A percentile compares a stretch with the other conserved stretches of the same genome.
These are phyloP conservation scores for Arthrobotrys megalospora DNA, from an alignment of 2,329 filamentous ascomycete species.

Conservation along the genomic window DNA sequence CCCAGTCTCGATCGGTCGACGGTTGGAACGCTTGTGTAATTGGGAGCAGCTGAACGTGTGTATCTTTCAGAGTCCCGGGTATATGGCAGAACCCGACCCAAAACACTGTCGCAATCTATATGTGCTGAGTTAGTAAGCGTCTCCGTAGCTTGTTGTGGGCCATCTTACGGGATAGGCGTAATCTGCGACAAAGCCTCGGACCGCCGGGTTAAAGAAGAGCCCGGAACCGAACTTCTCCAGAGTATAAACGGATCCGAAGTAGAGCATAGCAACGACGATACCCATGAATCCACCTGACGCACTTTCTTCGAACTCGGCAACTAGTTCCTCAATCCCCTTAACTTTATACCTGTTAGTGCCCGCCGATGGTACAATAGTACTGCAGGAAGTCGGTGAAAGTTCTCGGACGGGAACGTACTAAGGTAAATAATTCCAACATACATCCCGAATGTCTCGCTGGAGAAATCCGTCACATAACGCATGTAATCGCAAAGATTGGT, in stretches of 20 bases:
- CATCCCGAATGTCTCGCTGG: conserved; percentile 87
- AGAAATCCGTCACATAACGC: conserved; percentile 91
- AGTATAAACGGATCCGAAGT: conserved; percentile 61
- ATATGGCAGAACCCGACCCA: conserved; percentile 73
- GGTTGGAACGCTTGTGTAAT: conserved; percentile 84
- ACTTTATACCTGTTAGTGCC: conserved; percentile 27
- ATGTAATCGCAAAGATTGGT: conserved; percentile 90
- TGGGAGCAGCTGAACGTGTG: conserved; percentile 80
- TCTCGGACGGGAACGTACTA: conserved; percentile 33
- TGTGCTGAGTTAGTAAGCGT: background rate
- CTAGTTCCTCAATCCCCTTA: conserved; percentile 72
- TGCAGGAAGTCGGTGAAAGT: too few species aligned
- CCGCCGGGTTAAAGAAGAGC: conserved; percentile 68
- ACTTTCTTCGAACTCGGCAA: conserved; percentile 67
- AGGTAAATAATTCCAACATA: conserved; percentile 66
- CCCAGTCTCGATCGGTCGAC: conserved; percentile 75
- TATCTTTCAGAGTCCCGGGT: conserved; percentile 74
- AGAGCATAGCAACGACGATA: conserved; percentile 70
- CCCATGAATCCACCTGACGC: conserved; percentile 64
- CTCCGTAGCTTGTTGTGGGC: background rate
- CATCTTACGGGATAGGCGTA: conserved; percentile 71
- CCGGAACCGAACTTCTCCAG: conserved; percentile 71
- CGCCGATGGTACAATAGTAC: too few species aligned
- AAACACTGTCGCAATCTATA: conserved; percentile 70
- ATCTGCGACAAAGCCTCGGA: conserved; percentile 71